Percentiles rank a stretch among this genome's conserved stretches.
phyloP scores from a whole-genome alignment of 257 asterid species.

The Plectranthus barbatus region DNA sequence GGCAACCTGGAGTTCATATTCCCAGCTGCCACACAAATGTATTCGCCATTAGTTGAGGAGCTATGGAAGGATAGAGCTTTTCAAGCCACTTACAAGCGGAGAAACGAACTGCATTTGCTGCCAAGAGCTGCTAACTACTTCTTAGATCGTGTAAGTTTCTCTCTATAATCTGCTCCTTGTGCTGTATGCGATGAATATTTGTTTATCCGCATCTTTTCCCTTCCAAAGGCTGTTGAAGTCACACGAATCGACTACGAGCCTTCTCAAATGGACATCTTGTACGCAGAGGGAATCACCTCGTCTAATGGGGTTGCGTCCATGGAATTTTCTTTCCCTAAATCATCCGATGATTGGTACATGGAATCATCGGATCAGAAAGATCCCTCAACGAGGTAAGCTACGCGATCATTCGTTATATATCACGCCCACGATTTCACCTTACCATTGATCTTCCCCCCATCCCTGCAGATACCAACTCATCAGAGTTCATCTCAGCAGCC shows the following conservation, averaged over 20 bases:
- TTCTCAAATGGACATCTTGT: slow-evolving; percentile 73
- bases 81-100: slow-evolving; percentile 67
- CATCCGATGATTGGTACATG: slow-evolving; percentile 51
- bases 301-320: slow-evolving; percentile 74
- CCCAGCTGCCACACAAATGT: slow-evolving; percentile 85
- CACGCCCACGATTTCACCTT: not conserved
- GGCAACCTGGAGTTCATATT: slow-evolving; percentile 79
- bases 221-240: slow-evolving; percentile 66
- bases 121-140: slow-evolving; percentile 80
- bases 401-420: not conserved
- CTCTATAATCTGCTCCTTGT: not conserved
- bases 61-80: slow-evolving; percentile 66
- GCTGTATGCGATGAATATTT: not conserved
- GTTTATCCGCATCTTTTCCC: not conserved
- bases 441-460: not conserved
- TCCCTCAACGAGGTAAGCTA: slow-evolving; percentile 35
- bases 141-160: slow-evolving; percentile 56
- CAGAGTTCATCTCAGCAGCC: slow-evolving; percentile 48
- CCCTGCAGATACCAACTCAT: slow-evolving; percentile 34
- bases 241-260: slow-evolving; percentile 71
- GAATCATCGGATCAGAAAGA: slow-evolving; percentile 52
- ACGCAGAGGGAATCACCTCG: slow-evolving; percentile 71
- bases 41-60: slow-evolving; percentile 63
- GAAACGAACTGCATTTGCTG: slow-evolving; percentile 54
- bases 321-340: slow-evolving; percentile 61